Conservation (phyloP, 768 basidiomycete genomes). For the Mycena vitilis region DNA sequence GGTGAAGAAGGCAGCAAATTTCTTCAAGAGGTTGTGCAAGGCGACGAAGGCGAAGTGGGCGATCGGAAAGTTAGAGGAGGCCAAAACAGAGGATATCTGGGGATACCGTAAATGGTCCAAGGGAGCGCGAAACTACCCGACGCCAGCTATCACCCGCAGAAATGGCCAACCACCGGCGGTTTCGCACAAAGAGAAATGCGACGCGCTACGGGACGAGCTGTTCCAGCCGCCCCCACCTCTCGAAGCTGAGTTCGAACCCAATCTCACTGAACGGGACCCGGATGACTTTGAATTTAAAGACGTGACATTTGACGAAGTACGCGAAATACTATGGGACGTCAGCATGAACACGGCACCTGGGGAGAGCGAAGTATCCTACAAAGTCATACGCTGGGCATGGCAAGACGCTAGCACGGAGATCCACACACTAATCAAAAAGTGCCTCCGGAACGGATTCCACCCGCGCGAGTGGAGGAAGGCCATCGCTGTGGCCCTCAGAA, state of each 20-base stretch:
- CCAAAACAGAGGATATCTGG: constrained; percentile 39
- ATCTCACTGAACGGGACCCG: constrained; percentile 9
- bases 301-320: constrained; percentile 37
- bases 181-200: constrained; percentile 39
- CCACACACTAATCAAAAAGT: constrained; percentile 33
- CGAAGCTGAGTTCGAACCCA: background rate
- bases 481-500: too few species aligned
- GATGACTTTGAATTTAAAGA: constrained; percentile 36
- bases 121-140: constrained; percentile 40
- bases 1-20: too few species aligned
- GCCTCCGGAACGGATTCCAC: constrained; percentile 39
- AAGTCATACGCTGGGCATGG: constrained; percentile 43
- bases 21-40: too few species aligned
- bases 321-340: constrained; percentile 34
- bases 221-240: constrained; percentile 39
- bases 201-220: constrained; percentile 35
- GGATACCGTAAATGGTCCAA: constrained; percentile 41
- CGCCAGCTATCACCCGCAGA: constrained; percentile 38
- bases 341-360: constrained; percentile 41
- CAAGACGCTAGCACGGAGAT: background rate
- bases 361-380: constrained; percentile 39
- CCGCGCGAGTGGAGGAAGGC: too few species aligned
- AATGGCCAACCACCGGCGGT: constrained; percentile 29
- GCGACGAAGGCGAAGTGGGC: too few species aligned
- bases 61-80: constrained; percentile 24